Conservation (phyloP, 2,329 filamentous ascomycete species). For the Alternaria sp. region DNA sequence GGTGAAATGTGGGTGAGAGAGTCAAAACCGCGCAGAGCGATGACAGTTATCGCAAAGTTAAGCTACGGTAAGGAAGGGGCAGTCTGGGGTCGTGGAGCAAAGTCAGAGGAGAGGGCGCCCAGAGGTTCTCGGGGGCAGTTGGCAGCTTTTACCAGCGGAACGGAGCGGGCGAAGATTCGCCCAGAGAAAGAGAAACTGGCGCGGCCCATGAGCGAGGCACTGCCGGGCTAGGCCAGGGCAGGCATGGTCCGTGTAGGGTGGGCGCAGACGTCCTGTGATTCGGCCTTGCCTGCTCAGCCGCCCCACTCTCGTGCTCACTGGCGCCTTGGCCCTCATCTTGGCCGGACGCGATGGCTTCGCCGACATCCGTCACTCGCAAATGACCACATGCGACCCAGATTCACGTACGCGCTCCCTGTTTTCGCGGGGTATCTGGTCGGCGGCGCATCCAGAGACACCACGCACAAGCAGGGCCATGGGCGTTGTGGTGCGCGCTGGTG, state of each 20-base stretch:
- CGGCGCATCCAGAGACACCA: not conserved
- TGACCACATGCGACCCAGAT: conserved; percentile 1
- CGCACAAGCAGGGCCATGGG: not conserved
- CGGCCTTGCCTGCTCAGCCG: not conserved
- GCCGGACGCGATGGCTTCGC: not conserved
- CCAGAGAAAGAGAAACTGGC: conserved; percentile 5
- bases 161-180: conserved; percentile 10
- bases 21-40: conserved; percentile 1
- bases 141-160: conserved; percentile 4
- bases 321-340: conserved; percentile 5
- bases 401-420: not conserved
- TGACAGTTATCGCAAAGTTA: conserved; percentile 1
- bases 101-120: conserved; percentile 12
- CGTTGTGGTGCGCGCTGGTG: not conserved
- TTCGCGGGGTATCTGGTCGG: not conserved
- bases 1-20: not conserved
- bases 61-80: not conserved
- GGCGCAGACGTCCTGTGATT: not conserved
- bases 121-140: conserved; percentile 11
- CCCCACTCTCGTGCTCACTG: not conserved
- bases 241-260: not conserved
- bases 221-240: not conserved
- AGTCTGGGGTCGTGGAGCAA: conserved; percentile 11
- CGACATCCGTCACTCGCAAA: not conserved
- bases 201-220: not conserved